Percentiles rank a stretch among this genome's conserved stretches.
phyloP scores from a whole-genome alignment of 2,329 filamentous ascomycete species.

The Sporothrix protearum region DNA sequence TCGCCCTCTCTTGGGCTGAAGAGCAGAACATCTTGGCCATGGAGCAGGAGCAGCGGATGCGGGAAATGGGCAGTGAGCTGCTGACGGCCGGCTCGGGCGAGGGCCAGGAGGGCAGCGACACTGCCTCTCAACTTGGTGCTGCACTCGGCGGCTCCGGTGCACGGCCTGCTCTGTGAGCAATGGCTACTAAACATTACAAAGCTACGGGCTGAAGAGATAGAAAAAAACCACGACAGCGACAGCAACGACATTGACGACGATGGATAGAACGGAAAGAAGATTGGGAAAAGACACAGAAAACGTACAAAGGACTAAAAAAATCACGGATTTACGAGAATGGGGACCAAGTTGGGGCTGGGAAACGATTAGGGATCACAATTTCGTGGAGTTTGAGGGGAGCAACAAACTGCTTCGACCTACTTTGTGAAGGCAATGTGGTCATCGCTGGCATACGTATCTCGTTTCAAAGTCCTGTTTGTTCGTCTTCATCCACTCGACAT shows the following conservation, averaged over 20 bases:
- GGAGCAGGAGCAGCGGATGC: slow-evolving; percentile 96
- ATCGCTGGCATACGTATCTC: background rate
- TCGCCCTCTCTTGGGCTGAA: slow-evolving; percentile 87
- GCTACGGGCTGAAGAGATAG: background rate
- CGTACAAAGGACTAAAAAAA: background rate
- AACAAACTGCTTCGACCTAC: background rate
- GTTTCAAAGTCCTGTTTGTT: background rate
- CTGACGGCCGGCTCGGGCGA: slow-evolving; percentile 46
- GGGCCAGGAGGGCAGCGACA: slow-evolving; percentile 36
- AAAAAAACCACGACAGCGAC: background rate
- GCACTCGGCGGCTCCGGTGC: slow-evolving; percentile 46
- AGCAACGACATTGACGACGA: background rate
- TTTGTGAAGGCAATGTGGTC: background rate
- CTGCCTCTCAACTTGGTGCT: slow-evolving; percentile 49
- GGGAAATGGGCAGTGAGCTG: slow-evolving; percentile 79
- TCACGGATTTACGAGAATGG: background rate
- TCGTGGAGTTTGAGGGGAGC: background rate
- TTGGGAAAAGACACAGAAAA: background rate
- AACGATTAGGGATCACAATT: background rate
- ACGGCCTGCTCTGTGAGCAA: slow-evolving; percentile 48
- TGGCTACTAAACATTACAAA: background rate
- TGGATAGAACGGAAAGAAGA: background rate
- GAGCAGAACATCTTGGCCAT: slow-evolving; percentile 96
- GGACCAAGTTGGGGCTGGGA: background rate
- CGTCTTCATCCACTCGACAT: background rate